A percentile compares a stretch with the other conserved stretches of the same genome.
phyloP scores from a whole-genome alignment of 495 filamentous ascomycete species.

The Aspergillus coremiiformis region DNA sequence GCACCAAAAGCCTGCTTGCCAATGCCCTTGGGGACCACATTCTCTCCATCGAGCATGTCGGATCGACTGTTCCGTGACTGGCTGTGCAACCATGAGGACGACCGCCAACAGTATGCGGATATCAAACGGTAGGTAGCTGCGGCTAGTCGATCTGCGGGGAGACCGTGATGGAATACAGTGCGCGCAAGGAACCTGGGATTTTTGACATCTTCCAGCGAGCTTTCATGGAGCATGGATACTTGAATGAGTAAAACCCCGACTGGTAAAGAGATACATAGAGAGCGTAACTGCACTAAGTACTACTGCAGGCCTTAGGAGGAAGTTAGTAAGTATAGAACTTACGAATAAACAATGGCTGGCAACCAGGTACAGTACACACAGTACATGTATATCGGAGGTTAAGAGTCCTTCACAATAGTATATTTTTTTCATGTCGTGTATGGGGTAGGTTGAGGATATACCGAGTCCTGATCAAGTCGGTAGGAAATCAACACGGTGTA shows the following conservation, averaged over 20 bases:
- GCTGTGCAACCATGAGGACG: constrained; percentile 29
- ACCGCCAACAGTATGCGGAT: constrained; percentile 31
- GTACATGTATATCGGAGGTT: neutral
- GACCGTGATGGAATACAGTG: constrained; percentile 29
- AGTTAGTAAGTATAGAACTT: too few relatives aligned
- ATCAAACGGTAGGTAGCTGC: constrained; percentile 33
- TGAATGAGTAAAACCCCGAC: neutral
- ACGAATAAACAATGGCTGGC: neutral
- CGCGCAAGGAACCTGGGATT: constrained; percentile 34
- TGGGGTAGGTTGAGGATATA: too few relatives aligned
- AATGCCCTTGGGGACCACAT: constrained; percentile 21
- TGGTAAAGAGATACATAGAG: neutral
- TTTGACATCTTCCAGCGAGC: constrained; percentile 33
- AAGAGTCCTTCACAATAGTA: neutral
- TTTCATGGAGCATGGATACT: constrained; percentile 6
- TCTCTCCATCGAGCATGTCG: constrained; percentile 33
- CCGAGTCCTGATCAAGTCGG: too few relatives aligned
- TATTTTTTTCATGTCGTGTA: neutral
- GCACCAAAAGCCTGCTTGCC: constrained; percentile 23
- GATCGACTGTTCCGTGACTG: constrained; percentile 45
- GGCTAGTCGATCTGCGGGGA: constrained; percentile 22
- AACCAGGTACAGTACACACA: neutral
- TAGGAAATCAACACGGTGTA: too few relatives aligned
- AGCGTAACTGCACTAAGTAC: neutral
- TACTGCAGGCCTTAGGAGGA: too few relatives aligned